Base-by-base conservation (phyloP, 257 asterid species). In the Solanum pennellii region DNA sequence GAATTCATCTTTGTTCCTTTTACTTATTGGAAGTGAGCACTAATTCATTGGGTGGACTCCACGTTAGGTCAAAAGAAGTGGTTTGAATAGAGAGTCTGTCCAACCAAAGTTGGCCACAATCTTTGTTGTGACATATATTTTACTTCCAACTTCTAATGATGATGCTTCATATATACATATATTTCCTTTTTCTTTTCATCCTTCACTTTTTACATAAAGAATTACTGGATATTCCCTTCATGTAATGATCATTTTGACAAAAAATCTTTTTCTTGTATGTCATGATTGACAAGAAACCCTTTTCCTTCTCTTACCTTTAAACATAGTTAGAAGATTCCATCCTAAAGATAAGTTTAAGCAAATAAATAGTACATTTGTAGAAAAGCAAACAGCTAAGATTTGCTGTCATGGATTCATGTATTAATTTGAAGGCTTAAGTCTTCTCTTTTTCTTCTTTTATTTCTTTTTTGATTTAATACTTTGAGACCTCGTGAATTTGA, bases 311-410 rank as follows among this genome's bases (percentile, higher is more conserved):
- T 86, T 74, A 85, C 66, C 87, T 27, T 84, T 66, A 45, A 27
- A 35, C 45, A 74, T 71, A 76, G 85, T 88, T 90, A 71, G 94
- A 93, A 92, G 95, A 94, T 94, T 92, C 95, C 92, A 91, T 88
- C 94, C 89, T 86, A 86, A 83, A 90, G 92, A 94, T 90, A 86
- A 91, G 93, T 91, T 89, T 91, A 92, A 90, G 59, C 94, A 90
- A 89, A 86, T 89, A 88, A 90, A 84, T 71, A 69, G 60, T 15
- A 49, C 60, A 15, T 44, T 52, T 56, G 69, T 75, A n/a, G 45
- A 35, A 74, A 87, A 92, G 89, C 88, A 88, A 92, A 92, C 96
- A 93, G 93, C 94, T 89, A 91, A 90, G 93, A 91, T 93, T 88
- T 91, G 92, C 92, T 93, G 93, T 89, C 95, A 90, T 77, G 89